Base-by-base conservation (phyloP, 352 stramenopile genomes). In the Pythium rhizo-oryzae region DNA sequence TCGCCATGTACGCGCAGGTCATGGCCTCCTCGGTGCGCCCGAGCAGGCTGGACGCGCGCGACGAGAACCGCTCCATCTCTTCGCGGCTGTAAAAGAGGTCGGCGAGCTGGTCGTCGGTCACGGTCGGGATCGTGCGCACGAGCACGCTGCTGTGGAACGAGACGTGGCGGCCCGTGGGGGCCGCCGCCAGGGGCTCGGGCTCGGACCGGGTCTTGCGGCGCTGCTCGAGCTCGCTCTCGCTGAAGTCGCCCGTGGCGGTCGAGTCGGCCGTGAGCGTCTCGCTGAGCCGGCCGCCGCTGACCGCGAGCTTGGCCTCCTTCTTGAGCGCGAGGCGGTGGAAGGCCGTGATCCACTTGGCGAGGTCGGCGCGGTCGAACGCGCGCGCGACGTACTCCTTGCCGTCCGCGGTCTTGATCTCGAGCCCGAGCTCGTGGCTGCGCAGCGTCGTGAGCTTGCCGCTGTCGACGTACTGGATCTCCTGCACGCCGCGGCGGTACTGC, bases 41-140 rank as follows among this genome's bases (percentile, higher is more conserved):
- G 23, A 72, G 49, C 16, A 91, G 53, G 70, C 80, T 91, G 2
- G 74, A 71, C 1, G 82, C 81, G 44, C 83, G 79, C 44, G 76
- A 74, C 49, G 80, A 84, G 69, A 91, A 91, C 56, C 73, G 78
- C 50, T 81, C 76, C 57, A 91, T 81, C 18, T 91, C 82, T 44
- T 86, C 75, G 33, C 78, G 79, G 56, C 69, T 86, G 73, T 91
- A 91, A 53, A 89, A 91, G 11, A 91, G 78, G 61, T 89, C 74
- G 9, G 69, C 52, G 28, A 85, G 70, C 50, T 88, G 72, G 43
- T 89, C 78, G 46, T 83, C 72, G 8, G 69, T 65, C 1, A 91
- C 65, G 1, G 70, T 70, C 23, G 82, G 82, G 65, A 91, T 91
- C 13, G 75, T 84, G 30, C 82, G 77, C 15, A 91, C 82, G 24